Evolutionary conservation across 1,139 yeast genomes (phyloP), one percentile per base, ranked within the genome.

Genomic region (Kodamaea derodonti): DNA sequence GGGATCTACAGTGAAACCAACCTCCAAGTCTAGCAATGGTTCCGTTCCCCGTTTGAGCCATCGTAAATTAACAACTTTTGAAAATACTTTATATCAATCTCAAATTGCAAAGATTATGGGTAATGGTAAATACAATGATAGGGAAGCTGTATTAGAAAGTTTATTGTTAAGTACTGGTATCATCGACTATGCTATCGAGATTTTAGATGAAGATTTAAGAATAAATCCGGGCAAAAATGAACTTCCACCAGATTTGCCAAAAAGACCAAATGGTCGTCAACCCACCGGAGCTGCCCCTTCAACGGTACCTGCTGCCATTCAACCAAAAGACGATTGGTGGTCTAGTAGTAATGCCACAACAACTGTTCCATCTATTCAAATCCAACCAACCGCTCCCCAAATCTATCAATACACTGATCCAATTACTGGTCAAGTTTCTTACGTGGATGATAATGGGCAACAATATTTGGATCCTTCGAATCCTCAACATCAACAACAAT

Each of bases 401-500:
- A 69, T 75, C 27, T 79, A 72, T 46, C 84, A 78, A 48, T 79
- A 76, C 48, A 68, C 81, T 8, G 84, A 79, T 45, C 84, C 84
- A 5, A 54, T 67, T 11, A 77, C 83, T 0, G 84, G 84, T 15
- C 70, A 69, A 36, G 55, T 78, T n/a, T 73, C 74, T 30, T 76
- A 78, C 45, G 66, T 79, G 30, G 85, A 79, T 48, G 56, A 69
- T 3, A 73, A 70, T 39, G 81, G 82, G 2, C 81, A 77, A 49
- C 79, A 75, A 48, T 76, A 76, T 43, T 56, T 75, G 45, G 81
- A 75, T 49, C 78, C 80, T 12, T 62, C 48, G 35, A 78, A 75
- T 39, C 74, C 75, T 3, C 69, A 65, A 39, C 80, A 73, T 45
- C 80, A 75, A 45, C 74, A 71, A 42, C 59, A 67, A 45, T 58